Percentiles rank a stretch among this genome's conserved stretches.
Conservation (phyloP, 495 filamentous ascomycete species). For the Aspergillus biplanus region DNA sequence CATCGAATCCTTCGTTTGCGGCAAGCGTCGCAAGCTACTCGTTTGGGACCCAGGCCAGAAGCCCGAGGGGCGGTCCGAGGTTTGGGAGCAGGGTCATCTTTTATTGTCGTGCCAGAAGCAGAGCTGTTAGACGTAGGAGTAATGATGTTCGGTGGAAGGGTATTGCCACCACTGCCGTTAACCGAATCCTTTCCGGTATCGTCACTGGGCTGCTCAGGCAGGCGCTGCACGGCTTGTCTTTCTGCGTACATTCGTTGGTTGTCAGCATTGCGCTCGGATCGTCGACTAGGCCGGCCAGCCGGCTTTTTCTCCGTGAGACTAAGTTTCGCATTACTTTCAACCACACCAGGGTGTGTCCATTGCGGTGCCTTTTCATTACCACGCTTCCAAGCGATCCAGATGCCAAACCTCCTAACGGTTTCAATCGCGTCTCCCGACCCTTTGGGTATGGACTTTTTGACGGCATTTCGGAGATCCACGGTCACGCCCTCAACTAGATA, state of each 20-base stretch:
- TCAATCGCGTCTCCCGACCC: conserved; percentile 64
- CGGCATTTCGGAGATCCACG: conserved; percentile 57
- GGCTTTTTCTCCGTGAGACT: conserved; percentile 47
- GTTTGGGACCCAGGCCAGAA: conserved; percentile 53
- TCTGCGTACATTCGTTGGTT: conserved; percentile 50
- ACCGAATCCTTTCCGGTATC: conserved; percentile 21
- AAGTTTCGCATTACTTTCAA: conserved; percentile 50
- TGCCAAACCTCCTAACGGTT: conserved; percentile 63
- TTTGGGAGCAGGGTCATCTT: conserved; percentile 37
- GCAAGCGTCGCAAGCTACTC: conserved; percentile 59
- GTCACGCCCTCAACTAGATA: conserved; percentile 64
- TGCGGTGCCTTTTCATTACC: conserved; percentile 68
- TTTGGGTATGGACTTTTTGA: conserved; percentile 68
- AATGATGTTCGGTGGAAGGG: conserved; percentile 28
- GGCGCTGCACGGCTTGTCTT: conserved; percentile 48
- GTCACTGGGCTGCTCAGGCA: conserved; percentile 32
- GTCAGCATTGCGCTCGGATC: conserved; percentile 49
- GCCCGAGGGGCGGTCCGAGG: conserved; percentile 38
- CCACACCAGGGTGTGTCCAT: conserved; percentile 61
- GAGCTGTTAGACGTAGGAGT: conserved; percentile 26
- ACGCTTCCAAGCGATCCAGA: conserved; percentile 77
- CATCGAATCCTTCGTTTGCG: conserved; percentile 57
- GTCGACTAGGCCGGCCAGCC: conserved; percentile 48
- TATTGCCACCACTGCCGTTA: conserved; percentile 17
- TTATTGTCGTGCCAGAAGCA: conserved; percentile 23